phyloP scores from a whole-genome alignment of 1,139 yeast species.

The Sugiyamaella novakii region DNA sequence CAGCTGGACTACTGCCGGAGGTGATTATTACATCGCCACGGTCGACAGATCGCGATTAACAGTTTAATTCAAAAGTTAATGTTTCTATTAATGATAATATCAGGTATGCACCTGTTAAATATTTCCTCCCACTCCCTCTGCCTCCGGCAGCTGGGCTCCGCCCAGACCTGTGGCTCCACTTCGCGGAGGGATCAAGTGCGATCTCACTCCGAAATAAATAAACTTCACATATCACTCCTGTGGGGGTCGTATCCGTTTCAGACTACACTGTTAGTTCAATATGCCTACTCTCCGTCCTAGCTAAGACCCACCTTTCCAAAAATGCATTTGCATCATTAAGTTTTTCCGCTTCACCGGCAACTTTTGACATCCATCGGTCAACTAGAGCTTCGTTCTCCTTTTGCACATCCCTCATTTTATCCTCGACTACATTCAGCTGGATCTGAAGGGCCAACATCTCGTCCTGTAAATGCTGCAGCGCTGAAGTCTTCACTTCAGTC shows the following conservation, averaged over 20 bases:
- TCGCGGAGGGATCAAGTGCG: too few species aligned
- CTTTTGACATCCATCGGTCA: slow-evolving; percentile 62
- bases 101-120: too few species aligned
- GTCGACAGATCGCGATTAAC: slow-evolving; percentile 48
- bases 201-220: too few species aligned
- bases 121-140: neutral
- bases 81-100: too few species aligned
- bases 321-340: slow-evolving; percentile 59
- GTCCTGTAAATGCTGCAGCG: slow-evolving; percentile 66
- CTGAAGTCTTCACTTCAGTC: slow-evolving; percentile 40
- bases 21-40: slow-evolving; percentile 76
- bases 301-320: slow-evolving; percentile 35
- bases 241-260: slow-evolving; percentile 7
- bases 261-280: slow-evolving; percentile 2
- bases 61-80: too few species aligned
- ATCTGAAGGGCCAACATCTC: slow-evolving; percentile 70
- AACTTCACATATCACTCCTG: neutral
- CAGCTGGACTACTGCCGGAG: slow-evolving; percentile 89
- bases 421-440: slow-evolving; percentile 64
- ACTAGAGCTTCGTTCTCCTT: slow-evolving; percentile 58
- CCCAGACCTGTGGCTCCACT: slow-evolving; percentile 6
- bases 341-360: slow-evolving; percentile 58
- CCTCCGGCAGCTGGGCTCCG: slow-evolving; percentile 9
- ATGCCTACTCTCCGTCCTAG: neutral
- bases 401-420: slow-evolving; percentile 46